Percentiles rank a stretch among this genome's conserved stretches.
Conservation (phyloP, 164 flowering plant genomes). For the Kingdonia uniflora region DNA sequence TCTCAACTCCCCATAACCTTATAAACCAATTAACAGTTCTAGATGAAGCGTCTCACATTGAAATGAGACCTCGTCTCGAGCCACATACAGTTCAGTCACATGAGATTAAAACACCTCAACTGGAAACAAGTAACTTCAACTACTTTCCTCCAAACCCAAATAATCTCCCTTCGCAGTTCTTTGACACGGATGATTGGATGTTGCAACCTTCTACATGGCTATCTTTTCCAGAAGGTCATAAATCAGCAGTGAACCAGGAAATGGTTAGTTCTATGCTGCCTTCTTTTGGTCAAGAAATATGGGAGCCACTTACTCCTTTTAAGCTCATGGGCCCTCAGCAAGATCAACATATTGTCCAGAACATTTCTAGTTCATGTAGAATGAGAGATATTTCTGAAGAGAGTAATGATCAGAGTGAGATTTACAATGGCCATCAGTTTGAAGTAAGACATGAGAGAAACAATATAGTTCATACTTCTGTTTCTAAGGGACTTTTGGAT, state of each 20-base stretch:
- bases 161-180: constrained; percentile 12
- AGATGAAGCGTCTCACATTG: constrained; percentile 18
- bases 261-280: constrained; percentile 24
- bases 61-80: constrained; percentile 13
- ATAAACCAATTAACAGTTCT: constrained; percentile 18
- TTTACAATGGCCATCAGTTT: constrained; percentile 45
- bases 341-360: constrained; percentile 20
- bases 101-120: constrained; percentile 23
- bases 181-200: constrained; percentile 42
- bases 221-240: constrained; percentile 21
- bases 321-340: constrained; percentile 19
- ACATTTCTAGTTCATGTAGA: constrained; percentile 28
- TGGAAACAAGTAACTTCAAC: constrained; percentile 26
- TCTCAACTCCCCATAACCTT: constrained; percentile 15
- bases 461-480: constrained; percentile 36
- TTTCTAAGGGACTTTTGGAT: constrained; percentile 49
- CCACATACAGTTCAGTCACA: constrained; percentile 5
- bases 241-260: constrained; percentile 19
- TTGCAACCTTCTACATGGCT: constrained; percentile 27
- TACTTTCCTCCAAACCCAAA: constrained; percentile 25
- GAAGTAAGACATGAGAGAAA: no score
- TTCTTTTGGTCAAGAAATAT: constrained; percentile 38
- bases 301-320: constrained; percentile 31
- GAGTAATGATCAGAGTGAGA: constrained; percentile 51
- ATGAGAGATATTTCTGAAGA: constrained; percentile 47